Evolutionary conservation across 2,329 filamentous ascomycete genomes (phyloP), one percentile per base, ranked within the genome.

Genomic region (Botrytis squamosa): DNA sequence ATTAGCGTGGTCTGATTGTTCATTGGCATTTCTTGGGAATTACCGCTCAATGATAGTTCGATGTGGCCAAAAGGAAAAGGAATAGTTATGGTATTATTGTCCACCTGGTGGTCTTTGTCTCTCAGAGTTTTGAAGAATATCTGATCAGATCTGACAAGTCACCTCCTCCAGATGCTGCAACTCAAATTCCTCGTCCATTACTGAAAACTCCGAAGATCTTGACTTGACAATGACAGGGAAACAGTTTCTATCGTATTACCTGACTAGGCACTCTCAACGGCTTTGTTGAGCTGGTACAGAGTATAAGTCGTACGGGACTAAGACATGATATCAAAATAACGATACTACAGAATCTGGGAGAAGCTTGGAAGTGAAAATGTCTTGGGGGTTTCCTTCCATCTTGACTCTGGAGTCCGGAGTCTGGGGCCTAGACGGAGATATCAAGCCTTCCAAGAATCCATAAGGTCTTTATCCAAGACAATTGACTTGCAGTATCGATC

Each of bases 1-100:
- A 66, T 72, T 57, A 57, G 70, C 70, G 70, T 72, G 62, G 70
- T 72, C 46, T 44, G 44, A 49, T 29, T 68, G 49, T 55, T 67
- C 65, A 20, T 20, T n/a, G 65, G 46, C 22, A 67, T 67, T 55
- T 46, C 49, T 29, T 55, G 14, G 33, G 16, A 9, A 38, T n/a
- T 12, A 29, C 38, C 14, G 33, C 64, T 67, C 25, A 18, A 42
- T 44, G 38, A 44, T 8, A 14, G 10, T 18, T 62, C n/a, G 42
- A 46, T 44, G 25, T 57, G 33, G 8, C 9, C 46, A 22, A n/a
- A 8, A 20, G 33, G 22, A 68, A 64, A n/a, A 29, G 36, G 25
- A 16, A 29, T 42, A 2, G 0, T 4, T 29, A 16, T 42, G 29
- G 14, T 29, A 36, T 59, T 59, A 36, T 59, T 12, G 16, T 36